A percentile compares a stretch with the other conserved stretches of the same genome.
Conservation (phyloP, 78 protist genomes). For the Ministeria vibrans region DNA sequence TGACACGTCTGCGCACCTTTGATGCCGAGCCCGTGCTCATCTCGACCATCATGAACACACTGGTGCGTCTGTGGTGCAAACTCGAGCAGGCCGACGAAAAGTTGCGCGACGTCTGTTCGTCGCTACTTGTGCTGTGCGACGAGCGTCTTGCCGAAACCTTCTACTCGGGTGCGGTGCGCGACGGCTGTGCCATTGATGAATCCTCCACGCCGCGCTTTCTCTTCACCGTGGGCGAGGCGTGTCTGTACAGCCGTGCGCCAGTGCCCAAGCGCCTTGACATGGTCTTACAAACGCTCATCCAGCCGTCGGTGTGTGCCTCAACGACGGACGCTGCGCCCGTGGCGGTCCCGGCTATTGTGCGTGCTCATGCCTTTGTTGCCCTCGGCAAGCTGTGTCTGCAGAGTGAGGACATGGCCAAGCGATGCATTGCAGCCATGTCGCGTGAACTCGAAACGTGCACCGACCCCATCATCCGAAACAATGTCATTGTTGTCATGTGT, state of each 20-base stretch:
- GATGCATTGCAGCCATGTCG: slow-evolving; percentile 51
- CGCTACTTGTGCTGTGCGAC: too few relatives aligned
- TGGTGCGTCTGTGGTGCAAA: neutral
- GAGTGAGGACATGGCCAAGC: slow-evolving; percentile 47
- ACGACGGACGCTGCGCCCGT: neutral
- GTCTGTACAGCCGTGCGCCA: neutral
- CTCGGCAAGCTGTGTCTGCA: slow-evolving; percentile 53
- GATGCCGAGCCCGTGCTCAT: neutral
- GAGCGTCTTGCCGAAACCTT: too few relatives aligned
- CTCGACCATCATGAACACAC: neutral
- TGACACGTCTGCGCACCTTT: too few relatives aligned
- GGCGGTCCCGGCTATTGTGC: neutral
- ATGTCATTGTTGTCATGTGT: slow-evolving; percentile 64
- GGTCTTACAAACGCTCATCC: neutral
- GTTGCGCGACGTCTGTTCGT: too few relatives aligned
- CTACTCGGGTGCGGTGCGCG: too few relatives aligned
- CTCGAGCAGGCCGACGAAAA: too few relatives aligned
- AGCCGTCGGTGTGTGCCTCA: neutral
- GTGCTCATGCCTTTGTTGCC: slow-evolving; percentile 61
- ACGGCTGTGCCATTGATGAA: too few relatives aligned
- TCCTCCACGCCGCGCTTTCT: neutral
- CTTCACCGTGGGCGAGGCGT: slow-evolving; percentile 7
- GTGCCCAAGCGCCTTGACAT: neutral
- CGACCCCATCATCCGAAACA: slow-evolving; percentile 55
- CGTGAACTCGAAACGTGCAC: slow-evolving; percentile 47